These are phyloP conservation scores for Linnemannia zychae DNA, from an alignment of 192 early-diverging fungal species.

Conservation along the genomic window DNA sequence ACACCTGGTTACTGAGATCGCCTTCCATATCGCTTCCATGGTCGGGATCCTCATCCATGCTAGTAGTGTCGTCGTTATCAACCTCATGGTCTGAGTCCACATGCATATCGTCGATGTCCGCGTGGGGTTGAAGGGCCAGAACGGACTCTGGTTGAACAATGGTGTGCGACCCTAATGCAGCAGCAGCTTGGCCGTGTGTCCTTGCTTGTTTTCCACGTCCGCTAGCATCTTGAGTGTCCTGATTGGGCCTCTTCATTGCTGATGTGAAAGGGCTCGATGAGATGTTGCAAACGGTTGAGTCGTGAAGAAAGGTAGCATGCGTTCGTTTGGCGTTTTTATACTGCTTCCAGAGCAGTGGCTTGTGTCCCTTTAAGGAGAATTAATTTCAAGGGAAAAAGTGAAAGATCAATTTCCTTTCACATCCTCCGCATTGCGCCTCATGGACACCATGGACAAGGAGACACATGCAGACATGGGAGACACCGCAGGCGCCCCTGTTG, in stretches of 20 bases:
- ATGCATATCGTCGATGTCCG: constrained; percentile 3
- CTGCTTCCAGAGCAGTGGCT: too few relatives aligned
- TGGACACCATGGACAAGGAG: constrained; percentile 1
- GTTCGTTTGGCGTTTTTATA: too few relatives aligned
- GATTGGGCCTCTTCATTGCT: constrained; percentile 36
- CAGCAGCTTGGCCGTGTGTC: not conserved
- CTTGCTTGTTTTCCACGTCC: constrained; percentile 14
- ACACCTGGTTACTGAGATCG: constrained; percentile 1
- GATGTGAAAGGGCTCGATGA: not conserved
- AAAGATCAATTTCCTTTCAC: too few relatives aligned
- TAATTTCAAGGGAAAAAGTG: too few relatives aligned
- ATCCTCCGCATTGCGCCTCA: not conserved
- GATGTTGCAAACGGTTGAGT: not conserved
- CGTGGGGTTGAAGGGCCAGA: constrained; percentile 7
- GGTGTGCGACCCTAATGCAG: constrained; percentile 16
- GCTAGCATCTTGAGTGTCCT: constrained; percentile 12
- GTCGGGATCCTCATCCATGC: constrained; percentile 7
- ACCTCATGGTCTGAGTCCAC: not conserved
- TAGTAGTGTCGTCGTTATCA: not conserved
- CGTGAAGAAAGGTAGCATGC: too few relatives aligned
- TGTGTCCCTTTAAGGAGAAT: too few relatives aligned
- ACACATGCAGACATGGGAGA: not conserved
- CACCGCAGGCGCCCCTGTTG: not conserved
- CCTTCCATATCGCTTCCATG: constrained; percentile 26
- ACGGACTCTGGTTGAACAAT: constrained; percentile 7